Base-by-base conservation (phyloP, 192 early-diverging fungal genomes). In the Umbelopsis ramanniana region DNA sequence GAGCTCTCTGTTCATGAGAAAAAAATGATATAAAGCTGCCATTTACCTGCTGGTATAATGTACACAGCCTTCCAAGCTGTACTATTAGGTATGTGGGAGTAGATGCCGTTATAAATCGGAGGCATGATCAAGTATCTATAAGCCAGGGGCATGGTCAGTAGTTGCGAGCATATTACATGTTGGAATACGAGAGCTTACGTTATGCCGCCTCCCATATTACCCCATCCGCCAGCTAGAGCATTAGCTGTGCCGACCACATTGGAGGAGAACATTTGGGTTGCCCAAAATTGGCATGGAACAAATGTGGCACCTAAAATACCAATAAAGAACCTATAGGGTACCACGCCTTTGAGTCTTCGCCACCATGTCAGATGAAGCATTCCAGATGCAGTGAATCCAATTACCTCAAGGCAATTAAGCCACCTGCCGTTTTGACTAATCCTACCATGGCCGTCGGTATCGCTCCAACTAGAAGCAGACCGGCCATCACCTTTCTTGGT, bases 261-360 rank as follows among this genome's bases (percentile, higher is more conserved):
- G 17, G 69, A 26, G 46, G 76, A 60, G 76, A 91, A 91, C 79
- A 90, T 82, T 46, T 82, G 72, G 2, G 85, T 89, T 19, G 89
- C 84, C 88, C 90, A 91, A 73, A 89, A 87, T 82, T 90, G 89
- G 69, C 89, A 91, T 24, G 89, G 89, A 2, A 91, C 89, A 82
- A 91, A 91, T 8, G 88, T 66, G 8, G 87, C 86, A 33, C 89
- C 89, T 21, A 91, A 47, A 38, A 91, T 70, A 19, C 89, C 90
- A 68, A 73, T 66, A 35, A 67, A 23, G 33, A 63, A 63, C 26
- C 57, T 63, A 3, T 12, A 14, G 1, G 19, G 14, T n/a, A 40
- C 17, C 6, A 2, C 7, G 19, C 22, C 15, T n/a, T n/a, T 6
- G 60, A 17, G 24, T 43, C 6, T 46, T 68, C 1, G 12, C 26